Evolutionary conservation across 2,329 filamentous ascomycete genomes (phyloP).

Genomic region (Diaporthe vexans): DNA sequence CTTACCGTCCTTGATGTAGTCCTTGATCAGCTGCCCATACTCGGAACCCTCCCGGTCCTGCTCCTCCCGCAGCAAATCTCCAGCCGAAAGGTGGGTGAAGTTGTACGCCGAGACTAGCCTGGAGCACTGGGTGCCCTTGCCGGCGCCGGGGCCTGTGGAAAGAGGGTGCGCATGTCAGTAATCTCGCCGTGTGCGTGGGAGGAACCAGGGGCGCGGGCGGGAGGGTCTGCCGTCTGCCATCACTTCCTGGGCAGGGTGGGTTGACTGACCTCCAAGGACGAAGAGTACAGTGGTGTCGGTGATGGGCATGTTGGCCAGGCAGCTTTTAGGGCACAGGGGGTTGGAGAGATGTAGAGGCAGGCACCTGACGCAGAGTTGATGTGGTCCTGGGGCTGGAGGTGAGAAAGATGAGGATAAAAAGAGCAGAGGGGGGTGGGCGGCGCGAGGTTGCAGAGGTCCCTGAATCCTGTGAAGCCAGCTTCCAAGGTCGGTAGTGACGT

Average conservation of each 20-base stretch:
- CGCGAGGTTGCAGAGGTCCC: conserved; percentile 21
- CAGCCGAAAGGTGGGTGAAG: conserved; percentile 94
- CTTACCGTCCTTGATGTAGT: conserved; percentile 92
- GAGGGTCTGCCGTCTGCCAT: background rate
- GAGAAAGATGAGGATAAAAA: conserved; percentile 12
- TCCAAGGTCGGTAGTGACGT: conserved; percentile 37
- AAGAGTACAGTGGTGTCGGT: conserved; percentile 43
- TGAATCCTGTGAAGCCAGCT: conserved; percentile 28
- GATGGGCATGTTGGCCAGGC: conserved; percentile 41
- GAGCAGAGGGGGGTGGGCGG: background rate
- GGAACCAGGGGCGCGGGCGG: background rate
- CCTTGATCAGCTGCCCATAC: conserved; percentile 93
- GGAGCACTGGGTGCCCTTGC: conserved; percentile 96
- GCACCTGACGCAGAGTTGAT: background rate
- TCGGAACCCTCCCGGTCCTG: conserved; percentile 88
- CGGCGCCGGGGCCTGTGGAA: conserved; percentile 82
- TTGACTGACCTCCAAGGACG: conserved; percentile 40
- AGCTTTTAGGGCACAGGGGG: background rate
- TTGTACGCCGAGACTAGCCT: conserved; percentile 89
- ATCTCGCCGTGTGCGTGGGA: background rate
- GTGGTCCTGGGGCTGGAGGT: conserved; percentile 9
- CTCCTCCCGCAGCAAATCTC: conserved; percentile 93
- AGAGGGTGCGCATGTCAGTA: background rate
- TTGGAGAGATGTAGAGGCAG: background rate
- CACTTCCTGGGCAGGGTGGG: background rate